These are phyloP conservation scores for Fraxinus paxiana DNA, from an alignment of 305 asterid species.

Conservation along the genomic window DNA sequence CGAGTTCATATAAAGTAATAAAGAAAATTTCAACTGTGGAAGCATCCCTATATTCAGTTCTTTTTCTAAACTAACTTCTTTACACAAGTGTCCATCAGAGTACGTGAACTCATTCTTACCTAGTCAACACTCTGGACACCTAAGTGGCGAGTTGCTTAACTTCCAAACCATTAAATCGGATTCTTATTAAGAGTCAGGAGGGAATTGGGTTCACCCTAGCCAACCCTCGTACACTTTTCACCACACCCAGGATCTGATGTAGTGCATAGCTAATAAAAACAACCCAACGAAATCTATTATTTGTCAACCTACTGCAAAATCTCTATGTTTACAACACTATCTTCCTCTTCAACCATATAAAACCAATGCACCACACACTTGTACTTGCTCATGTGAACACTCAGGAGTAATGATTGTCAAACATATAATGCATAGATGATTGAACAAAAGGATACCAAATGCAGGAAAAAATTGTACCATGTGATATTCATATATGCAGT, in stretches of 20 bases:
- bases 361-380: neutral
- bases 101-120: neutral
- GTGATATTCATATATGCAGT: slow-evolving; percentile 98
- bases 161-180: neutral
- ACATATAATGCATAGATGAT: neutral
- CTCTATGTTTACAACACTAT: neutral
- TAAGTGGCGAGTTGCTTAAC: neutral
- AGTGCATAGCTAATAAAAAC: neutral
- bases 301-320: neutral
- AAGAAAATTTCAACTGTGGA: neutral
- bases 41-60: neutral
- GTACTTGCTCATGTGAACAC: neutral
- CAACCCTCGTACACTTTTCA: neutral
- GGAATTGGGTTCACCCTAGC: neutral
- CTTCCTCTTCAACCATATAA: neutral
- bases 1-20: neutral
- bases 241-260: neutral
- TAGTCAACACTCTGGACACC: neutral
- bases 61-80: neutral
- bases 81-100: neutral
- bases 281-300: neutral
- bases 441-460: neutral
- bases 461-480: slow-evolving; percentile 51
- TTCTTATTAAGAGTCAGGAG: neutral
- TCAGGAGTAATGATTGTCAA: neutral